phyloP scores from a whole-genome alignment of 495 filamentous ascomycete genomes.

The Podospora pseudoanserina region DNA sequence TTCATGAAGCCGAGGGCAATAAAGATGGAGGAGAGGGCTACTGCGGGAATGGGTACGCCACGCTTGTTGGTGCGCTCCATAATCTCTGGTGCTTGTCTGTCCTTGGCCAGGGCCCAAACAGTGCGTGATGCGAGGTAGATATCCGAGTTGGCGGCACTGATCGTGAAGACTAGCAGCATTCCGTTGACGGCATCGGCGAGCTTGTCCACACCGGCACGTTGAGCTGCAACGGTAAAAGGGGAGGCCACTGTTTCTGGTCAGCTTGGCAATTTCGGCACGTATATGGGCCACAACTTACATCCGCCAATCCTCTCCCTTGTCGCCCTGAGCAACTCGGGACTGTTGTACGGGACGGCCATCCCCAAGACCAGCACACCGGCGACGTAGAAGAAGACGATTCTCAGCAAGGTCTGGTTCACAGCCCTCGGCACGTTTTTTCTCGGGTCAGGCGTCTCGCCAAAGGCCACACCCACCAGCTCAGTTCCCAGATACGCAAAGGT shows the following conservation, averaged over 20 bases:
- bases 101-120: slow-evolving; percentile 71
- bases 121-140: slow-evolving; percentile 82
- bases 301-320: slow-evolving; percentile 44
- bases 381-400: slow-evolving; percentile 73
- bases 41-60: slow-evolving; percentile 71
- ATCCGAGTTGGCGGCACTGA: slow-evolving; percentile 74
- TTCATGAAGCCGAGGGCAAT: slow-evolving; percentile 75
- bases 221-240: slow-evolving; percentile 62
- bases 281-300: slow-evolving; percentile 20
- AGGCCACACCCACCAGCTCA: slow-evolving; percentile 77
- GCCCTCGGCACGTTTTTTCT: slow-evolving; percentile 69
- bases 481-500: slow-evolving; percentile 84
- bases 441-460: slow-evolving; percentile 76
- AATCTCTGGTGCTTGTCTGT: slow-evolving; percentile 70
- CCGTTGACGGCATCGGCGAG: slow-evolving; percentile 75
- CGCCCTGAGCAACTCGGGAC: slow-evolving; percentile 55
- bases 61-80: slow-evolving; percentile 66
- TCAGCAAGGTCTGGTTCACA: slow-evolving; percentile 68
- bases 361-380: slow-evolving; percentile 68
- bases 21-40: slow-evolving; percentile 59
- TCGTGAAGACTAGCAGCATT: slow-evolving; percentile 73
- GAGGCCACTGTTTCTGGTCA: slow-evolving; percentile 48
- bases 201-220: slow-evolving; percentile 59
- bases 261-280: background rate
- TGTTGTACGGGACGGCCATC: slow-evolving; percentile 60